Base-by-base conservation (phyloP, 2,329 filamentous ascomycete genomes). In the Raffaelea albimanens region DNA sequence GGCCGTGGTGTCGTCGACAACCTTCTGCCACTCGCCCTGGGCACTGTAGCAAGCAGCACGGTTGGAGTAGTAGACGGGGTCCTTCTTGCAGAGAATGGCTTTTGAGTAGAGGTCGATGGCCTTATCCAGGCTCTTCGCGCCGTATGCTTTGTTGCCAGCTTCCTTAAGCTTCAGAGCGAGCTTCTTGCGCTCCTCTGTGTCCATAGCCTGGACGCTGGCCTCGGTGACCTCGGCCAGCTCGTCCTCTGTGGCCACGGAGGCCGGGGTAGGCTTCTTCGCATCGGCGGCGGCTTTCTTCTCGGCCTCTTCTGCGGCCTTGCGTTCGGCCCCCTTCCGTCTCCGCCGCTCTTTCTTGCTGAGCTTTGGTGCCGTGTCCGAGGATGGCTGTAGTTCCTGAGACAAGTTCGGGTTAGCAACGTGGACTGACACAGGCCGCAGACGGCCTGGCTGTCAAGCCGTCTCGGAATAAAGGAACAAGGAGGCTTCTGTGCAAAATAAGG, bases 51-150 rank as follows among this genome's bases (percentile, higher is more conserved):
- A 98, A 47, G 93, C 93, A 49, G 93, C 93, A 58, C 93, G 85
- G 76, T 98, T 98, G 54, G 93, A 97, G 77, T 94, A 98, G 76
- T 93, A 98, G 64, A 98, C 90, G 29, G 93, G 89, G 61, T 98
- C 93, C 49, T 90, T 85, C 71, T 93, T 95, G 83, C 93, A 97
- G 45, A 97, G 72, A 59, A 98, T 95, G 44, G 93, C 93, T 71
- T 95, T 87, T 56, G 87, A 87, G 70, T 98, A 98, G 33, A 98
- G 81, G 4, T 90, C 85, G 62, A 98, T 98, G 56, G 93, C 93
- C 59, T 80, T 82, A 68, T 88, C 84, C 70, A 96, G 96, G 61
- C 95, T 86, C 71, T 96, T 97, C 57, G 83, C 82, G 52, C 88
- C 89, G 61, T 96, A 98, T 8, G 93, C 88, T 70, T 93, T 94